Conservation (phyloP, 495 filamentous ascomycete species). For the Penicillium paxilli region DNA sequence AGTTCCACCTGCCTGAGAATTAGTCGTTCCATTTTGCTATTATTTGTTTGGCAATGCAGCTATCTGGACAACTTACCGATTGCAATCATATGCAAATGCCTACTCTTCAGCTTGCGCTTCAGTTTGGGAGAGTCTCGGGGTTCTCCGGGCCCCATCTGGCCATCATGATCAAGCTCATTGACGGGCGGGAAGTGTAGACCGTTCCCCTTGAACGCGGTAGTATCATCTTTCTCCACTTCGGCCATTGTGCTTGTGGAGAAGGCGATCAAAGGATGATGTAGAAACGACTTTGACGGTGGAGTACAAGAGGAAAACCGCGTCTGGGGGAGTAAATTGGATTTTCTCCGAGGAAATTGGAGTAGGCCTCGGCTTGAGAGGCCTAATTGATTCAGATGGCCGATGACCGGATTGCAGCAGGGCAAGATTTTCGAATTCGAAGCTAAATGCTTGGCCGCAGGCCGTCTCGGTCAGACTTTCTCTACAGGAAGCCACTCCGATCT, state of each 20-base stretch:
- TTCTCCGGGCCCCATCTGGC: background rate
- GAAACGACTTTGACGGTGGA: background rate
- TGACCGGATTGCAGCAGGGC: too few relatives aligned
- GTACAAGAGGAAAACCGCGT: background rate
- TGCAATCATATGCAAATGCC: constrained; percentile 51
- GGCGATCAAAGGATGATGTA: background rate
- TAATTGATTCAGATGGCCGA: background rate
- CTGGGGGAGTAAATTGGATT: background rate
- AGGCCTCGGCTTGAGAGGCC: background rate
- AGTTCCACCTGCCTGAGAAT: constrained; percentile 56
- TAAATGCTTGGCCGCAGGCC: constrained; percentile 1
- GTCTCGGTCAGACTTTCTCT: background rate
- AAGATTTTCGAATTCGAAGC: background rate
- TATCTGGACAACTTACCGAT: constrained; percentile 55
- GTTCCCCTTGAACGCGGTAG: background rate
- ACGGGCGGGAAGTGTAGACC: background rate
- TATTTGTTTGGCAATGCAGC: background rate
- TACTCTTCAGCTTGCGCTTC: constrained; percentile 56
- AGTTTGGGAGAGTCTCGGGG: constrained; percentile 13
- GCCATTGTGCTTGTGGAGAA: background rate
- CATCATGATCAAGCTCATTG: background rate
- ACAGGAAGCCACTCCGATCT: background rate
- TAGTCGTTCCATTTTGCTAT: background rate
- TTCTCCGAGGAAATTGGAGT: background rate
- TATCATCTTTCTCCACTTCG: background rate